Conservation (phyloP, 495 filamentous ascomycete species). For the Lasiosphaeriaceae sp. region DNA sequence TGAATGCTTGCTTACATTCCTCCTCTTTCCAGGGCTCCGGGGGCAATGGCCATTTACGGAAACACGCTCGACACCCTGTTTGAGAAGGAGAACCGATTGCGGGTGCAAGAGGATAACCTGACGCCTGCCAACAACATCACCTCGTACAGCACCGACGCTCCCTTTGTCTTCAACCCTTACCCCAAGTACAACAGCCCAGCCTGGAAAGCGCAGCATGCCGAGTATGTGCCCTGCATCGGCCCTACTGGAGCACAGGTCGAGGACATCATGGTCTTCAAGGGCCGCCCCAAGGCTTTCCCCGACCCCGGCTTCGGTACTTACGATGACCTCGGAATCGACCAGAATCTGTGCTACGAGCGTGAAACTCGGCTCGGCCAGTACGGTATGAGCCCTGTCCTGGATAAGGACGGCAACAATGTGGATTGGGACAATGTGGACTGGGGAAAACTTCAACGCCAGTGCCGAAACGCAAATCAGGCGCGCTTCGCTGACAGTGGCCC, state of each 20-base stretch:
- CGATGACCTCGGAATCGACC: constrained; percentile 63
- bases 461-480: constrained; percentile 56
- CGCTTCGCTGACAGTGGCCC: constrained; percentile 46
- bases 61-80: constrained; percentile 42
- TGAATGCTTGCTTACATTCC: too few species aligned
- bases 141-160: constrained; percentile 27
- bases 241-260: constrained; percentile 26
- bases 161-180: constrained; percentile 47
- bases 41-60: constrained; percentile 42
- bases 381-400: constrained; percentile 52
- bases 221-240: constrained; percentile 36
- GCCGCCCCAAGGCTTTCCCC: constrained; percentile 67
- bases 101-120: constrained; percentile 22
- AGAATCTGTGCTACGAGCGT: constrained; percentile 88
- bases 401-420: constrained; percentile 36
- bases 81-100: constrained; percentile 23
- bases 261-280: constrained; percentile 48
- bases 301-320: constrained; percentile 78
- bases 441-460: constrained; percentile 64
- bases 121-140: constrained; percentile 13
- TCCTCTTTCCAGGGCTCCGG: constrained; percentile 13
- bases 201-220: constrained; percentile 26
- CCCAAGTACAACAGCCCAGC: constrained; percentile 40
- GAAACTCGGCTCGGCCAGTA: constrained; percentile 82
- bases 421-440: constrained; percentile 68